A percentile compares a stretch with the other conserved stretches of the same genome.
Conservation (phyloP, 2,329 filamentous ascomycete species). For the Corniculantispora saksenae region DNA sequence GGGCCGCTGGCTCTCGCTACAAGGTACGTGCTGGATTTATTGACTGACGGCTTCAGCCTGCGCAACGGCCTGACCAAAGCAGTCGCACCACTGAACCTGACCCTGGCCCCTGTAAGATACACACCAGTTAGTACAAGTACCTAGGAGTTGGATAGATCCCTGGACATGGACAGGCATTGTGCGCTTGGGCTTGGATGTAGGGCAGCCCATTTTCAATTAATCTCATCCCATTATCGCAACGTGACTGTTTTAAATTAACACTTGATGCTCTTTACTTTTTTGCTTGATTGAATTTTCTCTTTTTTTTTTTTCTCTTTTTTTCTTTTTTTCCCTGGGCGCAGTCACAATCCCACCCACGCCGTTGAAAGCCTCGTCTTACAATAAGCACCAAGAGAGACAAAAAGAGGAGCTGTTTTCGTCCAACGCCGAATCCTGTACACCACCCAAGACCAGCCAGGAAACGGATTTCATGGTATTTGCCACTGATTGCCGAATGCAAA, state of each 20-base stretch:
- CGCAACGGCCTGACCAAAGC: not conserved
- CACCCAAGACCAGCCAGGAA: not conserved
- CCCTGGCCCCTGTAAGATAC: no score
- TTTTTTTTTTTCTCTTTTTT: not conserved
- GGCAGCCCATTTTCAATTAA: constrained; percentile 1
- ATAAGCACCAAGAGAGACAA: not conserved
- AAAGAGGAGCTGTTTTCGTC: not conserved
- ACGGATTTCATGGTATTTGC: not conserved
- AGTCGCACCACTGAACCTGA: not conserved
- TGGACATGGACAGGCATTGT: not conserved
- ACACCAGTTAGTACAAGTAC: no score
- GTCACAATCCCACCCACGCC: not conserved
- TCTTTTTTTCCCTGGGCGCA: no score
- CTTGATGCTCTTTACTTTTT: not conserved
- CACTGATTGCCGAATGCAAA: not conserved
- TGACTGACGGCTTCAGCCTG: not conserved
- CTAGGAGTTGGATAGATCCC: no score
- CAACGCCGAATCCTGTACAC: not conserved
- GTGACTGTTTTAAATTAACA: not conserved
- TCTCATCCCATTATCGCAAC: constrained; percentile 7
- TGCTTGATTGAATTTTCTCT: not conserved
- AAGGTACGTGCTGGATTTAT: no score
- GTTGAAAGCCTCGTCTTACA: not conserved
- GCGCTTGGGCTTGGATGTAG: not conserved
- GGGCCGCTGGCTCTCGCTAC: no score